Conservation (phyloP, 768 basidiomycete species). For the Boletus pseudopeckii region DNA sequence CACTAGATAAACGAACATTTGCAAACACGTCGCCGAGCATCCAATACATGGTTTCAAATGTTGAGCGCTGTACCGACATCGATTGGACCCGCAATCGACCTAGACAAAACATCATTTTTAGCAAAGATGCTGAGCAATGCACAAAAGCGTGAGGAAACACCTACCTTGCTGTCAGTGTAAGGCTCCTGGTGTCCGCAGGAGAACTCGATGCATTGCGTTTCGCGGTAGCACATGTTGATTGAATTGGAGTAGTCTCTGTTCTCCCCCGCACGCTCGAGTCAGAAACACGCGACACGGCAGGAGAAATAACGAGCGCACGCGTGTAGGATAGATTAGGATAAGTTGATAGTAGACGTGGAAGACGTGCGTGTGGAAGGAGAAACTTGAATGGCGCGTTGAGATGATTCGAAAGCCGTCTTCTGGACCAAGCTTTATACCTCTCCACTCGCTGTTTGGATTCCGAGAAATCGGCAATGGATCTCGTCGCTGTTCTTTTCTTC, state of each 20-base stretch:
- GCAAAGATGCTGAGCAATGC: conserved; percentile 20
- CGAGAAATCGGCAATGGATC: conserved; percentile 4
- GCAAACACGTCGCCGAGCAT: conserved; percentile 39
- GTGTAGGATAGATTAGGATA: conserved; percentile 24
- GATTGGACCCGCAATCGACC: conserved; percentile 41
- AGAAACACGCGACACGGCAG: conserved; percentile 4
- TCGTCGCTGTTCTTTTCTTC: not conserved
- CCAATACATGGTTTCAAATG: conserved; percentile 35
- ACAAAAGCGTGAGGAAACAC: conserved; percentile 17
- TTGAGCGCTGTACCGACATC: conserved; percentile 42
- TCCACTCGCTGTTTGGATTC: not conserved
- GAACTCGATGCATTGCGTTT: conserved; percentile 36
- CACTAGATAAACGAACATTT: conserved; percentile 32
- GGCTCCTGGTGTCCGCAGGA: conserved; percentile 39
- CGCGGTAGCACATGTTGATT: conserved; percentile 43
- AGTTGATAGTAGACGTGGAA: conserved; percentile 2
- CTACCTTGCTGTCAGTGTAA: conserved; percentile 29
- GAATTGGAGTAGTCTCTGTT: conserved; percentile 11
- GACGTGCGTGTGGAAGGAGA: not conserved
- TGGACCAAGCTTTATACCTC: conserved; percentile 23
- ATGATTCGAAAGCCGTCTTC: not conserved
- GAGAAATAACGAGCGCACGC: conserved; percentile 11
- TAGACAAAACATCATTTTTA: conserved; percentile 16
- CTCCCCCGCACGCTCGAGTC: not conserved
- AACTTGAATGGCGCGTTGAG: conserved; percentile 10